These are phyloP conservation scores for Punctularia strigosozonata DNA, from an alignment of 768 basidiomycete genomes.

Conservation along the genomic window DNA sequence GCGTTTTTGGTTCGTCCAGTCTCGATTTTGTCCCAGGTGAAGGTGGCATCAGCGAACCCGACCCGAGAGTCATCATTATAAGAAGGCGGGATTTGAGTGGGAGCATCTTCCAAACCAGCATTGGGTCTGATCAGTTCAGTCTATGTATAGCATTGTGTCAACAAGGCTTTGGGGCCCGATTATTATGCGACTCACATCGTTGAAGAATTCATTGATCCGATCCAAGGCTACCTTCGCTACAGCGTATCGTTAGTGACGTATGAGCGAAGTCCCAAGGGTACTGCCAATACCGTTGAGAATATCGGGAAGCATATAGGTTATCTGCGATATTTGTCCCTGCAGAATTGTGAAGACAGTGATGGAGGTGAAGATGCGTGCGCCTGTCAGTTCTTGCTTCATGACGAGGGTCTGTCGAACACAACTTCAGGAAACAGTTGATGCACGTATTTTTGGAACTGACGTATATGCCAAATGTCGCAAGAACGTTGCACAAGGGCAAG, in stretches of 20 bases:
- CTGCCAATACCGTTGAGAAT: neutral
- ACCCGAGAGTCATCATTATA: conserved; percentile 3
- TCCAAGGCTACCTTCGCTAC: conserved; percentile 25
- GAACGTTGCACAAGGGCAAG: too few relatives aligned
- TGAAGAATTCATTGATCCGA: conserved; percentile 28
- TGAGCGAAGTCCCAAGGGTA: neutral
- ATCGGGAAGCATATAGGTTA: neutral
- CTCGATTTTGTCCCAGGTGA: conserved; percentile 16
- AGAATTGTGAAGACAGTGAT: neutral
- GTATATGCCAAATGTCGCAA: too few relatives aligned
- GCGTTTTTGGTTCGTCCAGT: conserved; percentile 5
- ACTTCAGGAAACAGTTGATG: too few relatives aligned
- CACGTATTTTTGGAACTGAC: too few relatives aligned
- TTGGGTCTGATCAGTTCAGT: conserved; percentile 7
- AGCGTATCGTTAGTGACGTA: neutral
- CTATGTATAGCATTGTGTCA: neutral
- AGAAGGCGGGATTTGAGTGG: neutral
- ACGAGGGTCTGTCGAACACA: conserved; percentile 12
- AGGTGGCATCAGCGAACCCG: conserved; percentile 15
- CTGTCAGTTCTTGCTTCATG: conserved; percentile 16
- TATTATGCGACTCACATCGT: conserved; percentile 15
- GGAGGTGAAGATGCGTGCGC: too few relatives aligned
- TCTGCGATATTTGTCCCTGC: neutral
- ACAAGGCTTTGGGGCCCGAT: too few relatives aligned
- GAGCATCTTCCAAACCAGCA: conserved; percentile 7